A percentile compares a stretch with the other conserved stretches of the same genome.
Evolutionary conservation across 148 eudicot species (phyloP).

Genomic region (Arbutus unedo): DNA sequence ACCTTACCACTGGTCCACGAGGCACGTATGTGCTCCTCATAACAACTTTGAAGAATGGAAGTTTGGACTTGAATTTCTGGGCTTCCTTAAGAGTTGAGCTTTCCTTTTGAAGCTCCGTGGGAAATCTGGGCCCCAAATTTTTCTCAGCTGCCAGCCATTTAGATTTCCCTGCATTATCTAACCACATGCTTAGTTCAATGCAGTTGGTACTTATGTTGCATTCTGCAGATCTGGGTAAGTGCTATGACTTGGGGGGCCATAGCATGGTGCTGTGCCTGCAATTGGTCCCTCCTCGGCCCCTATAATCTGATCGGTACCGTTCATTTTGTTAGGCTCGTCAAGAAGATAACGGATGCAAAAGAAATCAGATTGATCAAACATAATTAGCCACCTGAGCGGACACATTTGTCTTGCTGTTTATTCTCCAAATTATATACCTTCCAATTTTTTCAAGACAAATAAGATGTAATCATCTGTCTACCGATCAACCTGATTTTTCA

Average conservation of each 20-base stretch:
- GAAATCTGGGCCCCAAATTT: background rate
- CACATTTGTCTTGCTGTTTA: background rate
- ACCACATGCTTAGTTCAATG: background rate
- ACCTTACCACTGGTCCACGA: background rate
- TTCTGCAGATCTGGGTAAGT: background rate
- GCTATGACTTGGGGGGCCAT: background rate
- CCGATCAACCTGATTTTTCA: background rate
- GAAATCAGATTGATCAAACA: background rate
- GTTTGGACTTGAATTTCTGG: background rate
- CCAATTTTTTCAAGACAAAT: background rate
- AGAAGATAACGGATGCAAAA: background rate
- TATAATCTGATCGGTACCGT: background rate
- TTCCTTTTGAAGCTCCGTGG: background rate
- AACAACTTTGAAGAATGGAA: slow-evolving; percentile 7
- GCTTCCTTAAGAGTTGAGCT: background rate
- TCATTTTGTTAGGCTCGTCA: background rate
- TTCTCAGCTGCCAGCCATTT: background rate
- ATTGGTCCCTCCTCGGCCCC: background rate
- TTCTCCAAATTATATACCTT: background rate
- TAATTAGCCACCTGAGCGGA: background rate
- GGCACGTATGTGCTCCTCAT: background rate
- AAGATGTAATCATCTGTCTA: background rate
- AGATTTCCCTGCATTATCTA: slow-evolving; percentile 9
- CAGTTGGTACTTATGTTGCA: background rate
- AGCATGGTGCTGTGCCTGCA: background rate